Base-by-base conservation (phyloP, 2,329 filamentous ascomycete genomes). In the Geosmithia flava region DNA sequence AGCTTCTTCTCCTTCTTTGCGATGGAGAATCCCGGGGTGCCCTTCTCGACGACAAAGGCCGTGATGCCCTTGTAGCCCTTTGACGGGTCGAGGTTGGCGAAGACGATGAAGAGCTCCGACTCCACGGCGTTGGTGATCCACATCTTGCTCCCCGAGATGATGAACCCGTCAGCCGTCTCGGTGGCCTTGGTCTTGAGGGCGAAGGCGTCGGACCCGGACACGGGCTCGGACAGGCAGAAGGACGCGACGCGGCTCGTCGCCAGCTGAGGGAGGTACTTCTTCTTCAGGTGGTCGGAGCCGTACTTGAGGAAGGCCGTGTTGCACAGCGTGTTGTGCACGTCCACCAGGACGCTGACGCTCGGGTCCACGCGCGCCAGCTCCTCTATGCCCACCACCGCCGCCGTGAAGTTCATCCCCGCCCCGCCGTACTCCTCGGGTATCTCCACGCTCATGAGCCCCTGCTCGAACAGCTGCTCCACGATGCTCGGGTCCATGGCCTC, bases 1-100 rank as follows among this genome's bases (percentile, higher is more conserved):
- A 98, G 82, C 75, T 98, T 98, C 84, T 97, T 97, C 76, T 98
- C 93, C 75, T 98, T 98, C 80, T 98, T 98, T 41, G 93, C 89
- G 60, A 98, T 94, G 52, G 80, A 83, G 74, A 98, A 96, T 33
- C 93, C 93, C 48, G 84, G 82, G 46, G 80, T 86, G 59, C 75
- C 83, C 74, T 95, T 96, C 69, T 96, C 90, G 42, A 97, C 83
- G 52, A 98, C 73, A 64, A 98, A 98, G 47, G 93, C 93, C 2
- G 89, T 90, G 67, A 98, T 98, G 50, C 93, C 93, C 68, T 90
- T 91, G 76, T 98, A 96, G 47, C 89, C 91, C 71, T 91, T 89
- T 69, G 80, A 83, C 1, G 85, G 90, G 62, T 96, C 84, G 40
- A 98, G 74, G 69, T 96, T 98, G 60, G 93, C 93, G 62, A 98